Base-by-base conservation (phyloP, 192 early-diverging fungal species). In the Pilaira anomala region DNA sequence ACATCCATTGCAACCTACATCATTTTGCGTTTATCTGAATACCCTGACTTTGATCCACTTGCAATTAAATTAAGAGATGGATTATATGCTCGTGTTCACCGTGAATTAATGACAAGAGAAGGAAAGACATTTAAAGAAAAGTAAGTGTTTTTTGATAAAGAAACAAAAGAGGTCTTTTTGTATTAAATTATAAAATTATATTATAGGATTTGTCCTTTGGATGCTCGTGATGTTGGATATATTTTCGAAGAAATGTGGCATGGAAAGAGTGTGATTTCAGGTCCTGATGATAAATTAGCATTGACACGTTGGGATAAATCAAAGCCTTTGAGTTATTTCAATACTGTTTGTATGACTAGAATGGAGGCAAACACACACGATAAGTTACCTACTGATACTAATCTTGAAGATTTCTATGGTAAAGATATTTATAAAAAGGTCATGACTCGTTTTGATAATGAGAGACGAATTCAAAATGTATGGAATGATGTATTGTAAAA, bases 191-290 rank as follows among this genome's bases (percentile, higher is more conserved):
- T 7, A 48, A 18, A 48, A 6, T n/a, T n/a, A n/a, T n/a, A n/a
- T n/a, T 19, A 51, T 54, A 72, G 60, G 45, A 69, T 65, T 4
- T 76, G 89, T 29, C 72, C 79, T 19, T 22, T 94, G 16, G 86
- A 85, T 51, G 67, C 73, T 29, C 76, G 81, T 26, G 94, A 98
- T 69, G 78, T 91, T 14, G 92, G 85, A 2, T 97, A 93, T 69
- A 82, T 94, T 30, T 80, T 94, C 42, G 96, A 98, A 63, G 93
- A 97, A 68, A 85, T 95, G 46, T 97, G 91, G 85, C 78, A 83
- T 26, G 90, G 92, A 12, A 81, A 85, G 55, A 91, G 88, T 63
- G 87, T 84, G 1, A 29, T 96, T 7, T 92, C 93, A 1, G 87
- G 89, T 6, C 71, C 84, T 1, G 82, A 75, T 28, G 89, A 93